Evolutionary conservation across 345 rosid species (phyloP), one percentile per base, ranked within the genome.

Genomic region (Mangifera indica): DNA sequence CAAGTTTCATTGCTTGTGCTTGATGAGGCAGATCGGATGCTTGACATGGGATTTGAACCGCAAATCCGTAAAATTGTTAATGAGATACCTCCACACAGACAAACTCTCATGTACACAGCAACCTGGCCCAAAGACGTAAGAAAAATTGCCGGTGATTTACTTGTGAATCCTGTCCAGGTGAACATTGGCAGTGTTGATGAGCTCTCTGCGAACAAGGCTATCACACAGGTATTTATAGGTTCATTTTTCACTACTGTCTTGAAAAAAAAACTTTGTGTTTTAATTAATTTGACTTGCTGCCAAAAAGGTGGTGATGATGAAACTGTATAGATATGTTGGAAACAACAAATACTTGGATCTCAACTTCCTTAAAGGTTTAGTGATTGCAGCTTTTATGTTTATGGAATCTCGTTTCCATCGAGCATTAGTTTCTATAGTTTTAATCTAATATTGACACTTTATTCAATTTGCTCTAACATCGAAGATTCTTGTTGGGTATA

Each of bases 41-140:
- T 94, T 77, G 98, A 94, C 83, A 94, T 94, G 98, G 98, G 98
- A 51, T 94, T 94, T 75, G 98, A 92, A 76, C 98, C 98, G 53
- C 98, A 94, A 78, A 92, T 94, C 69, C 97, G 97, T 73, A 90
- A 87, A 89, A 92, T 95, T 72, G 98, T 92, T 74, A 95, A 92
- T 80, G 98, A 92, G 84, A 82, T 95, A 69, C 96, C 98, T 77
- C 91, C 90, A 24, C 86, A 82, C 48, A 84, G 99, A 71, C 98
- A 95, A 81, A 95, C 99, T 20, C 89, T 92, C 60, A 90, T 95
- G 98, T 92, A 89, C 75, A 95, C 99, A 1, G 99, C 99, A 66
- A 92, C 97, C 45, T 94, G 97, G 99, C 99, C 99, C 60, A 95
- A 90, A 82, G 99, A 95, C 79, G 98, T 94, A 18, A 87, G 92